Evolutionary conservation across 768 basidiomycete species (phyloP), one percentile per base, ranked within the genome.

Genomic region (Macrolepiota albuminosa): DNA sequence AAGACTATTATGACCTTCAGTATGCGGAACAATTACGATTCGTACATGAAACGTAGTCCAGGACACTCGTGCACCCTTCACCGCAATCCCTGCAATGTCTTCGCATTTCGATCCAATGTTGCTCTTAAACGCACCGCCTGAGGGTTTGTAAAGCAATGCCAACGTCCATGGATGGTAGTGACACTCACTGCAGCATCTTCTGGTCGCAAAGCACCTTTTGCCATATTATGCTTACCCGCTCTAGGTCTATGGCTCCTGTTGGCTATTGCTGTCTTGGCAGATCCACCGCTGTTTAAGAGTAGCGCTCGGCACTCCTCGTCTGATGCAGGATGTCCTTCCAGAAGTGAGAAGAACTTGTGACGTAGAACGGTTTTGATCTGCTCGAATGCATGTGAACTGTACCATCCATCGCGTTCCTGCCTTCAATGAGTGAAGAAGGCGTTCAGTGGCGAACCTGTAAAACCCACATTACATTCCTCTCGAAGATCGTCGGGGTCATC

Each of bases 381-480:
- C 63, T 93, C 90, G 59, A 95, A 79, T 4, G 87, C 83, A 62
- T 86, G 83, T 0, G 82, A 76, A 4, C 84, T 85, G 68, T 89
- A 97, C 95, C 95, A 98, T 2, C 95, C 95, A 66, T 93, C 90
- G 51, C 87, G 85, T 75, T 91, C 87, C 88, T 89, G 60, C n/a
- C 26, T 56, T 34, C 21, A 36, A 18, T 47, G 6, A 61, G 42
- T n/a, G 18, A 37, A 43, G 16, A 18, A 43, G 13, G 14, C 29
- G 13, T 16, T 13, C n/a, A 1, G 11, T 29, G n/a, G n/a, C 13
- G 36, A 40, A 1, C 29, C 18, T 34, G 8, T 6, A 29, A 31
- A 39, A 77, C 89, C 66, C 61, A 95, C 94, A 68, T 93, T 79
- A 70, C 91, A 93, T 13, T 71, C 76, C 61, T 90, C 87, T 37